Evolutionary conservation across 1,139 yeast genomes (phyloP), one percentile per base, ranked within the genome.

Genomic region (Pichia sp.): DNA sequence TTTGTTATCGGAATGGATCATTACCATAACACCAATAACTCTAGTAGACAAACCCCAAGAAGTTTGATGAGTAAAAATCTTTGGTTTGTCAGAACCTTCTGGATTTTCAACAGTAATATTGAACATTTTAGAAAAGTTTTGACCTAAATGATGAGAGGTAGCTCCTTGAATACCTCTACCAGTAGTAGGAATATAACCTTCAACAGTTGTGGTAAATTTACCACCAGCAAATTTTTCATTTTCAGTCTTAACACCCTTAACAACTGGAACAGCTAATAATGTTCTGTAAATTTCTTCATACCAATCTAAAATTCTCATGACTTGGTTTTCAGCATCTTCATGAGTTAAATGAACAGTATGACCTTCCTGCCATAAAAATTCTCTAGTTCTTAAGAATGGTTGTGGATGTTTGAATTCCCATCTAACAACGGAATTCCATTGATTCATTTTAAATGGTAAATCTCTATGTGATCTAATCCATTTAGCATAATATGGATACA

Each of bases 331-430:
- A 38, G 98, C 97, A 52, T 78, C 90, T 52, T 81, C 84, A 58
- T 73, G 72, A 51, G 94, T 85, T 66, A 92, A 78, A 66, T 87
- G 96, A 48, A 96, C 98, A 47, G 98, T 94, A 73, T 94, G 99
- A 58, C 99, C 99, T 73, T 94, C 99, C 74, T 94, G 99, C 99
- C 99, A 94, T 69, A 94, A 77, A 73, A 94, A 94, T 72, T 94
- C 99, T 73, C 99, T 85, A 18, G 98, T 94, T 78, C 99, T 86
- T 66, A 94, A 74, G 72, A 94, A 94, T 50, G 99, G 99, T 73
- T 94, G 99, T 51, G 99, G 99, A 69, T 94, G 97, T 75, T 94
- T 94, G 75, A 94, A 94, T 72, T 94, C 99, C 99, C 98, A 94
- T 77, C 99, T 84, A 46, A 94, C 98, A 47, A 94, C 97, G 28